Base-by-base conservation (phyloP, 192 early-diverging fungal species). In the Gonapodya sp. region DNA sequence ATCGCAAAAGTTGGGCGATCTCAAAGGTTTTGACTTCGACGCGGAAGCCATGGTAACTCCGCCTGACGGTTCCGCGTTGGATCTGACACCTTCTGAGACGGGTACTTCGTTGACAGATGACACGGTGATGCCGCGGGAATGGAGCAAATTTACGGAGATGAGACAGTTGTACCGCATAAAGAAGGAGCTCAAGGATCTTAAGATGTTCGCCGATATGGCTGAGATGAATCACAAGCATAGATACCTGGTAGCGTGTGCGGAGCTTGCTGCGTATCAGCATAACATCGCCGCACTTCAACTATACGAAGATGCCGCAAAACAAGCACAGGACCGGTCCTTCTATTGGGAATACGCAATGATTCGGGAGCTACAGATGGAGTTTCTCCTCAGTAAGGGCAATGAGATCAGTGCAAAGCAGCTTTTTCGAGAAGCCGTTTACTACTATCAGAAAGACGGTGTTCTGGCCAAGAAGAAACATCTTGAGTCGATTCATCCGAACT, bases 251-350 rank as follows among this genome's bases (percentile, higher is more conserved):
- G 75, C 75, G 2, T 77, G 30, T 18, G 75, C 75, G 8, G 75
- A 77, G 31, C 75, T 77, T 34, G 75, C 75, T 16, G 75, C 75
- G 8, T 77, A 77, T 34, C 18, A 77, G 75, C 30, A 34, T 33
- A 33, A 77, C 34, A 77, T 77, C 2, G 8, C 30, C 2, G 75
- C 75, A 18, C 34, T 77, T 8, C 30, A 77, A 77, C 34, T 77
- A 14, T 77, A 77, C 31, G 75, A 77, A 34, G 75, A 18, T 8
- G 75, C 75, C 30, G 75, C 75, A 34, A 77, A 18, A 8, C 30
- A 77, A 77, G 75, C 75, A 16, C 18, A 77, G 75, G 34, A 77
- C 75, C 75, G 75, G 75, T 77, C 75, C 2, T 77, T 77, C 31
- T 34, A 77, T 18, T 77, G 75, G 75, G 75, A 77, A 33, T 77